Conservation (phyloP, 2,329 filamentous ascomycete genomes). For the Keithomyces neogunnii region DNA sequence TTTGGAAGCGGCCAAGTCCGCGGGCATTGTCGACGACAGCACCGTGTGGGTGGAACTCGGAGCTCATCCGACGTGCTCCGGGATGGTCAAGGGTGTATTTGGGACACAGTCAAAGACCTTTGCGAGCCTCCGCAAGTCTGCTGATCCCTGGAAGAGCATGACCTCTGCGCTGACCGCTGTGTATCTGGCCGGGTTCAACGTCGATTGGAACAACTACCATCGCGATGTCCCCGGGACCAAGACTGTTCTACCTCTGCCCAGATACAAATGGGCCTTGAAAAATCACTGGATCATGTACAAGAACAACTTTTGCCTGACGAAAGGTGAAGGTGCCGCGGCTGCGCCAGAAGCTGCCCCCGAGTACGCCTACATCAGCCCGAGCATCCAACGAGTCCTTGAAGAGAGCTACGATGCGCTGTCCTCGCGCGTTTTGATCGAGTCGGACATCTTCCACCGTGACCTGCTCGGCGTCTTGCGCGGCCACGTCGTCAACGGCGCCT, state of each 20-base stretch:
- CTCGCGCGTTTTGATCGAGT: slow-evolving; percentile 47
- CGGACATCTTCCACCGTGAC: slow-evolving; percentile 11
- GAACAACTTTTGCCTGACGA: slow-evolving; percentile 55
- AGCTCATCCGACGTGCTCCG: not conserved
- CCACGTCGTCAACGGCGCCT: slow-evolving; percentile 4
- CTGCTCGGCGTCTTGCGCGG: slow-evolving; percentile 1
- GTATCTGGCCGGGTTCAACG: slow-evolving; percentile 9
- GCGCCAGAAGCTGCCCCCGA: not conserved
- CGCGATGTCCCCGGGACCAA: slow-evolving; percentile 30
- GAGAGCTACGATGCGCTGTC: slow-evolving; percentile 33
- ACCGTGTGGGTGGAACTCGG: not conserved
- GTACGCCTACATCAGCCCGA: not conserved
- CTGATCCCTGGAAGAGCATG: not conserved
- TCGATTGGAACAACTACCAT: slow-evolving; percentile 42
- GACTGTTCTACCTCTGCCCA: slow-evolving; percentile 51
- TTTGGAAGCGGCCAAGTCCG: not conserved
- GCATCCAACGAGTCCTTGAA: slow-evolving; percentile 39
- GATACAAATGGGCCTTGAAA: slow-evolving; percentile 63
- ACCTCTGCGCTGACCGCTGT: not conserved
- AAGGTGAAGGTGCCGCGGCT: slow-evolving; percentile 28
- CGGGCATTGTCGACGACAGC: not conserved
- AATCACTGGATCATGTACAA: slow-evolving; percentile 52
- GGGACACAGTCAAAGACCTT: not conserved
- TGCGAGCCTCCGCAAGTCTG: not conserved
- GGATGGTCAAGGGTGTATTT: not conserved